These are phyloP conservation scores for Pseudopithomyces chartarum DNA, from an alignment of 2,329 filamentous ascomycete species.

Conservation along the genomic window DNA sequence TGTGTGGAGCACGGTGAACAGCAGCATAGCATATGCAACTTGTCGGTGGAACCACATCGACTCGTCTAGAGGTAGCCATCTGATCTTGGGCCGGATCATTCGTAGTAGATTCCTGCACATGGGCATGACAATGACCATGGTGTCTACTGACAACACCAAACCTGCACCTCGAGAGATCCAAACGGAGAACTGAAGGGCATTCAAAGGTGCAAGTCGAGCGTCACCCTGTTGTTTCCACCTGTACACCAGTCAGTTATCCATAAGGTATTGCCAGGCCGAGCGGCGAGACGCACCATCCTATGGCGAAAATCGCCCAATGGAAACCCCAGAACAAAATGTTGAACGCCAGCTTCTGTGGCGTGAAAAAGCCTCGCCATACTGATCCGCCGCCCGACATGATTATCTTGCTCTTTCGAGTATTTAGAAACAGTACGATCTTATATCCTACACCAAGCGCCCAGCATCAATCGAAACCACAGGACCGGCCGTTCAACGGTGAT, in stretches of 20 bases:
- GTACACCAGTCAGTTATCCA: slow-evolving; percentile 19
- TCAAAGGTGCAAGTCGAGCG: slow-evolving; percentile 72
- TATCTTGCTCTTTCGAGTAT: slow-evolving; percentile 6
- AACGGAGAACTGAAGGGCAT: slow-evolving; percentile 83
- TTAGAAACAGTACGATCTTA: slow-evolving; percentile 13
- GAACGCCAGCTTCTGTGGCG: slow-evolving; percentile 74
- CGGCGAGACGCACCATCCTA: slow-evolving; percentile 72
- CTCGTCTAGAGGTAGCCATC: slow-evolving; percentile 92
- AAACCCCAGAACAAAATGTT: slow-evolving; percentile 80
- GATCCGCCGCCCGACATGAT: slow-evolving; percentile 17
- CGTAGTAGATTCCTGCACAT: slow-evolving; percentile 93
- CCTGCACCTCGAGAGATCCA: slow-evolving; percentile 96
- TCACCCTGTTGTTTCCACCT: slow-evolving; percentile 82
- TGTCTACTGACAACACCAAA: slow-evolving; percentile 81
- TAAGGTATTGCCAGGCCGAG: slow-evolving; percentile 10
- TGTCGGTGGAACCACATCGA: slow-evolving; percentile 97
- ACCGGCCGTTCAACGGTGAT: slow-evolving; percentile 40
- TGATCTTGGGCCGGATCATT: slow-evolving; percentile 82
- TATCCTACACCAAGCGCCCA: slow-evolving; percentile 14
- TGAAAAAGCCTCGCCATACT: slow-evolving; percentile 52
- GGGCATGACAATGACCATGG: slow-evolving; percentile 84
- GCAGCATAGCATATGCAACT: slow-evolving; percentile 83
- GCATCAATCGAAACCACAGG: slow-evolving; percentile 18
- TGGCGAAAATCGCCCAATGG: slow-evolving; percentile 78
- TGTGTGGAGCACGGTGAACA: slow-evolving; percentile 81